Evolutionary conservation across 2,329 filamentous ascomycete species (phyloP), one percentile per base, ranked within the genome.

Genomic region (Colletotrichum trifolii): DNA sequence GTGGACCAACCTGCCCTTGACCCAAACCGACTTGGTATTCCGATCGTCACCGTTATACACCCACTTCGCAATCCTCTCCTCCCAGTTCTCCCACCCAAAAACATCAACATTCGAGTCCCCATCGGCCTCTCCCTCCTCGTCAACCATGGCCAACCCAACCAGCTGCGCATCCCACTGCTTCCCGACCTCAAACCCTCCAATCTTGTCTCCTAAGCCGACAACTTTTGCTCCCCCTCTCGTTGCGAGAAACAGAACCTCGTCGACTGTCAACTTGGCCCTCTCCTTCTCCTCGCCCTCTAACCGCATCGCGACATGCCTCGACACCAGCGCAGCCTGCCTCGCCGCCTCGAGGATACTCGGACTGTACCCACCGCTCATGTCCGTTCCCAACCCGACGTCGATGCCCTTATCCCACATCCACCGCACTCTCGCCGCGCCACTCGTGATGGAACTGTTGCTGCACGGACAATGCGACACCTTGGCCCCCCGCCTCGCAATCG

Each of bases 101-200:
- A 97, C 77, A 77, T 97, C 94, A 0, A 97, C 93, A 50, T 89
- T 88, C 0, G 90, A 89, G 2, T 79, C 78, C 4, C 84, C 81
- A 1, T 69, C 71, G 4, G 50, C 65, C 2, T 79, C 78, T 0
- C 81, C 82, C 3, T 80, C 76, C 6, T 78, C 78, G 1, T 79
- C 78, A 1, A 87, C 82, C 4, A 71, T 55, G 1, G 84, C 85
- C 33, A 97, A 76, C 9, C 84, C 81, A 59, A 99, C 83, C 71
- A 97, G 83, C 82, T 97, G 93, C 64, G 92, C 94, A 83, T 99
- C 96, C 87, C 90, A 98, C 69, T 93, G 87, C 89, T 91, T 96
- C 0, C 94, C 96, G 1, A 91, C 85, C 68, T 93, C 92, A 75
- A 98, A 98, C 0, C 84, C 89, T 3, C 96, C 96, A 13, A 98